Evolutionary conservation across 495 filamentous ascomycete genomes (phyloP).

Genomic region (Hyaloscypha hepaticicola): DNA sequence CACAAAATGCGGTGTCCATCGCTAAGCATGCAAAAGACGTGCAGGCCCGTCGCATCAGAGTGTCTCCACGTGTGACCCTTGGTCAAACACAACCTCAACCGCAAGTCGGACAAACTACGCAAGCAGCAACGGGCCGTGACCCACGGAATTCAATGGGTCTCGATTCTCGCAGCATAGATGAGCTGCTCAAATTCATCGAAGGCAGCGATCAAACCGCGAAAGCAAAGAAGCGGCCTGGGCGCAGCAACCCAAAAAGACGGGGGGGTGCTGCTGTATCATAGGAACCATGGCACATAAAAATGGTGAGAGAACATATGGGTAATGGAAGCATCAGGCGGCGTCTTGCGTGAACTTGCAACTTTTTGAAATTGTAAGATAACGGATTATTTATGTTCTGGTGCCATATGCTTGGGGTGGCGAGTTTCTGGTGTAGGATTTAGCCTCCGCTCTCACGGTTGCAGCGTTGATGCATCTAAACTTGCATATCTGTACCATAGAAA

Average conservation of each 20-base stretch:
- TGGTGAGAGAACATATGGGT: background rate
- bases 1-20: conserved; percentile 88
- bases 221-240: conserved; percentile 66
- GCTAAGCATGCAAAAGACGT: conserved; percentile 89
- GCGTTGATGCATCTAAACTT: background rate
- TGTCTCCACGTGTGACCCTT: conserved; percentile 50
- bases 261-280: conserved; percentile 40
- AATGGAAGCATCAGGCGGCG: conserved; percentile 26
- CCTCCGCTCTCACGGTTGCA: background rate
- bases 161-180: conserved; percentile 78
- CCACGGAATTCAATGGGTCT: conserved; percentile 35
- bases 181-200: conserved; percentile 84
- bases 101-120: conserved; percentile 53
- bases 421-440: background rate
- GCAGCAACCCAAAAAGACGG: conserved; percentile 69
- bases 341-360: background rate
- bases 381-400: background rate
- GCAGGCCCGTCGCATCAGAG: conserved; percentile 60
- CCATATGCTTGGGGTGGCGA: background rate
- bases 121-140: conserved; percentile 38
- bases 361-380: background rate
- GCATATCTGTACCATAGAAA: conserved; percentile 20
- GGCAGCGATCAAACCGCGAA: conserved; percentile 62
- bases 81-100: conserved; percentile 44
- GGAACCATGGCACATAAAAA: background rate